phyloP scores from a whole-genome alignment of 2,329 filamentous ascomycete genomes.

The Penicillium sp. region DNA sequence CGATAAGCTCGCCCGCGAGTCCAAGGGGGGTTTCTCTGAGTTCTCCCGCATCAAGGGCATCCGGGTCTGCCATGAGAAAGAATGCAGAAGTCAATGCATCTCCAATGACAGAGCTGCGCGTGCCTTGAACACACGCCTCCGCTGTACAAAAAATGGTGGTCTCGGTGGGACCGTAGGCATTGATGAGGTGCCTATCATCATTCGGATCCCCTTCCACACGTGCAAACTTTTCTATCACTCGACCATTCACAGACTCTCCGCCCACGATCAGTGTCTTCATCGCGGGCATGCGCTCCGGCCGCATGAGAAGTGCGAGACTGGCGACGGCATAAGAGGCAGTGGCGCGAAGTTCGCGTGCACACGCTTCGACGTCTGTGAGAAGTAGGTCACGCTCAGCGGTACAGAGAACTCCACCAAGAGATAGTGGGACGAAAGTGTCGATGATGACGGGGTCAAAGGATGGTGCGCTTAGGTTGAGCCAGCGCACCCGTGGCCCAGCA shows the following conservation, averaged over 20 bases:
- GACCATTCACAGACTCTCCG: neutral
- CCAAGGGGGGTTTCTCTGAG: slow-evolving; percentile 40
- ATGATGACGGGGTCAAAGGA: neutral
- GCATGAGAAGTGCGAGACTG: slow-evolving; percentile 1
- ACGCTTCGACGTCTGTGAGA: neutral
- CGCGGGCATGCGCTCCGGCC: neutral
- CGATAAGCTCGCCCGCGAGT: slow-evolving; percentile 45
- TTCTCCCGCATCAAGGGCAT: slow-evolving; percentile 26
- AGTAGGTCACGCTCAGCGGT: neutral
- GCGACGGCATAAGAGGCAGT: neutral
- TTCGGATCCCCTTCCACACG: neutral
- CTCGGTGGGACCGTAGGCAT: slow-evolving; percentile 38
- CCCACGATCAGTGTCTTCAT: neutral
- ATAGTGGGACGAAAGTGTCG: neutral
- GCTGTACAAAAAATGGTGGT: slow-evolving; percentile 31
- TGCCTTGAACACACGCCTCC: slow-evolving; percentile 20
- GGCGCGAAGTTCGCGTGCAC: neutral
- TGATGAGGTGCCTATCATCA: slow-evolving; percentile 13
- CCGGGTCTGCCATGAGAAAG: slow-evolving; percentile 30
- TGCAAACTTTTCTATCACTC: slow-evolving; percentile 3
- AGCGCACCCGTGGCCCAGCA: neutral
- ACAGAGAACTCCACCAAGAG: neutral
- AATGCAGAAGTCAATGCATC: slow-evolving; percentile 37
- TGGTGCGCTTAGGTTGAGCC: neutral
- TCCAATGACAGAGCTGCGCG: slow-evolving; percentile 40